Evolutionary conservation across 768 basidiomycete genomes (phyloP).

Genomic region (Russula lepida): DNA sequence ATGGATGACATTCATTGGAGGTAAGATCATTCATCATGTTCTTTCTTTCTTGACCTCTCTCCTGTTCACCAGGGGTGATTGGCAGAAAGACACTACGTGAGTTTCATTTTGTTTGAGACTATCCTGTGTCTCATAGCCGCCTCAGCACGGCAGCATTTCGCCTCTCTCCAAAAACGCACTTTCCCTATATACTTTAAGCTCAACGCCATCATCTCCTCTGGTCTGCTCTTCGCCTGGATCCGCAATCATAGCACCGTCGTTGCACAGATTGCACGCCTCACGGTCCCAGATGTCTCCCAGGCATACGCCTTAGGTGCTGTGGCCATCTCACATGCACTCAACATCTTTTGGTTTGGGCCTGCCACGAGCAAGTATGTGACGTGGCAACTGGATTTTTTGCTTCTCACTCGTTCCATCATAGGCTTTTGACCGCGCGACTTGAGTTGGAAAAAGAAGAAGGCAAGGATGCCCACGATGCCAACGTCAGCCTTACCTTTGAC

Average conservation of each 20-base stretch:
- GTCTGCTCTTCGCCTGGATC: conserved; percentile 51
- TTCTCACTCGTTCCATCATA: conserved; percentile 23
- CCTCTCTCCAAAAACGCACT: conserved; percentile 60
- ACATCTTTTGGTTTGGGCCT: conserved; percentile 66
- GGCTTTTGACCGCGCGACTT: conserved; percentile 70
- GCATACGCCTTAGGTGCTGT: conserved; percentile 47
- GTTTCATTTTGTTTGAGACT: conserved; percentile 22
- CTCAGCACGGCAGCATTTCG: conserved; percentile 63
- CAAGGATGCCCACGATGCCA: conserved; percentile 53
- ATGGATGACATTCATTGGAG: conserved; percentile 66
- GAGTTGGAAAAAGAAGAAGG: conserved; percentile 68
- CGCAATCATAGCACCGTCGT: conserved; percentile 49
- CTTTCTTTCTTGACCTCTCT: conserved; percentile 13
- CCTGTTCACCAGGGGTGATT: conserved; percentile 41
- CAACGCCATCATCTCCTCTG: conserved; percentile 46
- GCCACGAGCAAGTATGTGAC: conserved; percentile 52
- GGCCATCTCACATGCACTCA: conserved; percentile 43
- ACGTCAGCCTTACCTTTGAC: conserved; percentile 37
- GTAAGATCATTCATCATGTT: conserved; percentile 23
- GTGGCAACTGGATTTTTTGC: background rate
- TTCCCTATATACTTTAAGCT: conserved; percentile 69
- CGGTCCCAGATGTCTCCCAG: conserved; percentile 54
- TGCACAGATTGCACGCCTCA: conserved; percentile 38
- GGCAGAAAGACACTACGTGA: conserved; percentile 51
- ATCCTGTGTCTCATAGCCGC: background rate